phyloP scores from a whole-genome alignment of 129 eudicot species.

The Chrysanthemum lavandulifolium region DNA sequence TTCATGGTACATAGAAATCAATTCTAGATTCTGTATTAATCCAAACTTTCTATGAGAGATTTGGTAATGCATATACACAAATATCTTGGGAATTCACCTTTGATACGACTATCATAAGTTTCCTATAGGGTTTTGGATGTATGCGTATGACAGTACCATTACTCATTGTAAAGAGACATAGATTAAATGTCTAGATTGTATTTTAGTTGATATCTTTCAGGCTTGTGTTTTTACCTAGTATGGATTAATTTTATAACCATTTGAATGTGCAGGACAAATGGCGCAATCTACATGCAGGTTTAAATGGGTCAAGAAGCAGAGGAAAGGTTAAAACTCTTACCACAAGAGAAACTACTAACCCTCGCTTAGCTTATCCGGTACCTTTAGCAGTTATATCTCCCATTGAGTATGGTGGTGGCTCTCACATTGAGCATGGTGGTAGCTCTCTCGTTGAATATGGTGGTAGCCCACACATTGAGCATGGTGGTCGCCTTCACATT shows the following conservation, averaged over 20 bases:
- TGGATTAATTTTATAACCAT: neutral
- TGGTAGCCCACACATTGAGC: too few species aligned
- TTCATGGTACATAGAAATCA: constrained; percentile 10
- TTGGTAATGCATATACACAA: neutral
- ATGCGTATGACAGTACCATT: neutral
- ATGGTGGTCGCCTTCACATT: too few species aligned
- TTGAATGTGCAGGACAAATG: neutral
- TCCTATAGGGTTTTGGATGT: neutral
- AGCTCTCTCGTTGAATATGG: too few species aligned
- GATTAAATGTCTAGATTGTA: neutral
- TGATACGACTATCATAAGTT: neutral
- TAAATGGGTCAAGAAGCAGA: neutral
- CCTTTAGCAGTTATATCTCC: neutral
- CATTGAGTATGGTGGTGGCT: too few species aligned
- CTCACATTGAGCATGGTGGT: too few species aligned
- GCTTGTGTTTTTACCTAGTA: neutral
- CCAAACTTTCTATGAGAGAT: constrained; percentile 9
- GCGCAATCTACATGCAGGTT: neutral
- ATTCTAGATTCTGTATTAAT: neutral
- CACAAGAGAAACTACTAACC: constrained; percentile 2
- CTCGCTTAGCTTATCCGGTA: neutral
- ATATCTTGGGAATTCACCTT: constrained; percentile 2
- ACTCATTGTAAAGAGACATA: neutral
- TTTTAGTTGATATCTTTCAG: neutral
- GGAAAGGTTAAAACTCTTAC: constrained; percentile 14